Percentiles rank a stretch among this genome's conserved stretches.
Evolutionary conservation across 2,329 filamentous ascomycete genomes (phyloP).

Genomic region (Aspergillus phoenicis): DNA sequence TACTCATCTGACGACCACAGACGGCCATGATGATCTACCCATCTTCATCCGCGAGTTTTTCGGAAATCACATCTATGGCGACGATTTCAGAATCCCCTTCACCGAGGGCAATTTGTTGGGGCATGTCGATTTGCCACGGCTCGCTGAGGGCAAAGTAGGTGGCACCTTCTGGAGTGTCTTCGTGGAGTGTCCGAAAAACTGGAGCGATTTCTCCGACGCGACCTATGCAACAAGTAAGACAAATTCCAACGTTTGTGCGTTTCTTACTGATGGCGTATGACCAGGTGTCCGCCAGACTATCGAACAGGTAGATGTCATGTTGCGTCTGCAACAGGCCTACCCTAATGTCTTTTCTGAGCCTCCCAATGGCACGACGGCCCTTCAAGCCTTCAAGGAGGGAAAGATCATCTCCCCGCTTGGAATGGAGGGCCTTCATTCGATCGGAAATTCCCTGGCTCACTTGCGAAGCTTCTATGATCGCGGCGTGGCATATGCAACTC

Average conservation of each 20-base stretch:
- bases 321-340: constrained; percentile 37
- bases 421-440: constrained; percentile 89
- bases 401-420: constrained; percentile 76
- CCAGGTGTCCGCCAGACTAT: constrained; percentile 37
- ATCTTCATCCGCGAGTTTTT: constrained; percentile 68
- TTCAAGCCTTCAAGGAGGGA: constrained; percentile 61
- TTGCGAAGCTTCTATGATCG: constrained; percentile 74
- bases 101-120: constrained; percentile 66
- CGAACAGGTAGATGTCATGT: constrained; percentile 42
- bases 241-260: background rate
- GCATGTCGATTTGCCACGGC: constrained; percentile 79
- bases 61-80: constrained; percentile 76
- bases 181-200: constrained; percentile 72
- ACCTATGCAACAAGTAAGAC: constrained; percentile 68
- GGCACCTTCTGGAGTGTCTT: constrained; percentile 95
- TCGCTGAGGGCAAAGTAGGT: constrained; percentile 66
- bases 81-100: constrained; percentile 57
- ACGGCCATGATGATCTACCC: constrained; percentile 88
- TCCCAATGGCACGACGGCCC: constrained; percentile 62
- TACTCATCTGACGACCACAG: constrained; percentile 46
- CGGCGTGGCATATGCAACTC: constrained; percentile 82
- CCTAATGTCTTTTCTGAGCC: constrained; percentile 56
- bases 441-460: constrained; percentile 72
- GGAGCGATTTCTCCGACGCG: constrained; percentile 71
- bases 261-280: background rate